Conservation (phyloP, 345 rosid species). For the Dovyalis caffra region DNA sequence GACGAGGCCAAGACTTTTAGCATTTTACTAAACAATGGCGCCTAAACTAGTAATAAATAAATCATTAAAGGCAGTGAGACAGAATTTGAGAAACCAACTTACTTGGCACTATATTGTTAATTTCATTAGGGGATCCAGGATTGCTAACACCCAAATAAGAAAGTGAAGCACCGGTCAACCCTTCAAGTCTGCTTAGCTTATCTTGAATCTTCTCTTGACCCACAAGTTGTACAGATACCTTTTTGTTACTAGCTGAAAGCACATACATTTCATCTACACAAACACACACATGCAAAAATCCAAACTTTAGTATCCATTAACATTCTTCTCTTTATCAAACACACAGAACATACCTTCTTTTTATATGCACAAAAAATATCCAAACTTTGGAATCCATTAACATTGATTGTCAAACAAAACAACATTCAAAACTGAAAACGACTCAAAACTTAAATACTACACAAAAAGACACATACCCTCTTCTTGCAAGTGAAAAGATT, state of each 20-base stretch:
- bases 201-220: slow-evolving; percentile 81
- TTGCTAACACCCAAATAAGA: slow-evolving; percentile 71
- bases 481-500: neutral
- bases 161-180: slow-evolving; percentile 64
- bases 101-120: slow-evolving; percentile 56
- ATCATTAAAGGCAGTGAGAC: neutral
- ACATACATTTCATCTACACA: slow-evolving; percentile 92
- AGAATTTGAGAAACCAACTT: slow-evolving; percentile 23
- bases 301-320: neutral
- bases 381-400: neutral
- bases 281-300: no score
- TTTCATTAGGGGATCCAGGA: slow-evolving; percentile 55
- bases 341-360: neutral
- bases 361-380: neutral
- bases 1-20: no score
- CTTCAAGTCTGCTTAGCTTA: slow-evolving; percentile 73
- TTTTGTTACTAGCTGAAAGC: slow-evolving; percentile 69
- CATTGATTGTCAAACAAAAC: neutral
- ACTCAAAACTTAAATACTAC: neutral
- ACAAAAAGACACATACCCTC: neutral
- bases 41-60: neutral
- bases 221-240: slow-evolving; percentile 69
- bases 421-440: neutral
- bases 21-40: no score
- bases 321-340: neutral